phyloP scores from a whole-genome alignment of 306 rosid species.

The Corylus heterophylla region DNA sequence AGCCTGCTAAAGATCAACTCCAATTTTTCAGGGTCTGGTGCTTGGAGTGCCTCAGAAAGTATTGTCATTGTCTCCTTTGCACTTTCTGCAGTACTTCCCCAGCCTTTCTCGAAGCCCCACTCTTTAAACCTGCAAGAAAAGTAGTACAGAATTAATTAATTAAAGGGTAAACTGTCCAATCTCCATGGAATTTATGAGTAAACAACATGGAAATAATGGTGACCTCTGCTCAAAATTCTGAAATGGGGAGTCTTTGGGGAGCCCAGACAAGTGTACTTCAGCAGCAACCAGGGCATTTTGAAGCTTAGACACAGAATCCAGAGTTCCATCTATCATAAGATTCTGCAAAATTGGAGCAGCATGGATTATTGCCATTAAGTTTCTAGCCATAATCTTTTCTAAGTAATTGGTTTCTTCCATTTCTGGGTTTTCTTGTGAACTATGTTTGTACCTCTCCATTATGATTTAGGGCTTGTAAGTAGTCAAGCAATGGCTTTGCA shows the following conservation, averaged over 20 bases:
- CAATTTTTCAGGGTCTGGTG: slow-evolving; percentile 71
- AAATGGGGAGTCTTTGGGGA: slow-evolving; percentile 54
- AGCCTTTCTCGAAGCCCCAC: slow-evolving; percentile 96
- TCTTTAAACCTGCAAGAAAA: slow-evolving; percentile 56
- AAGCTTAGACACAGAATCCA: slow-evolving; percentile 65
- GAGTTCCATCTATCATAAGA: slow-evolving; percentile 61
- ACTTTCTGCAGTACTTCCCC: slow-evolving; percentile 86
- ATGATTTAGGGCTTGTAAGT: slow-evolving; percentile 59
- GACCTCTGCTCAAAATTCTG: slow-evolving; percentile 68
- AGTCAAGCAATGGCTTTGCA: slow-evolving; percentile 72
- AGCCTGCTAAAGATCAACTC: slow-evolving; percentile 64
- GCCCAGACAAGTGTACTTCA: slow-evolving; percentile 56
- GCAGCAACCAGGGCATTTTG: slow-evolving; percentile 64
- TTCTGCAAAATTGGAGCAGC: slow-evolving; percentile 41
- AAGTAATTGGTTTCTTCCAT: slow-evolving; percentile 4
- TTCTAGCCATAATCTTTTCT: neutral
- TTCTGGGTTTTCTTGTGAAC: neutral
- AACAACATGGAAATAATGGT: neutral
- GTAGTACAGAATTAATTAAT: neutral
- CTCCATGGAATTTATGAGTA: neutral
- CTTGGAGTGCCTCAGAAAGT: slow-evolving; percentile 81
- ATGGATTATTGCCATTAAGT: neutral
- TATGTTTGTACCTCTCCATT: slow-evolving; percentile 60
- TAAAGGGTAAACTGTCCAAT: neutral
- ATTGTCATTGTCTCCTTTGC: slow-evolving; percentile 66